Base-by-base conservation (phyloP, 225 moss, liverwort and hornwort species). In the Antitrichia curtipendula region DNA sequence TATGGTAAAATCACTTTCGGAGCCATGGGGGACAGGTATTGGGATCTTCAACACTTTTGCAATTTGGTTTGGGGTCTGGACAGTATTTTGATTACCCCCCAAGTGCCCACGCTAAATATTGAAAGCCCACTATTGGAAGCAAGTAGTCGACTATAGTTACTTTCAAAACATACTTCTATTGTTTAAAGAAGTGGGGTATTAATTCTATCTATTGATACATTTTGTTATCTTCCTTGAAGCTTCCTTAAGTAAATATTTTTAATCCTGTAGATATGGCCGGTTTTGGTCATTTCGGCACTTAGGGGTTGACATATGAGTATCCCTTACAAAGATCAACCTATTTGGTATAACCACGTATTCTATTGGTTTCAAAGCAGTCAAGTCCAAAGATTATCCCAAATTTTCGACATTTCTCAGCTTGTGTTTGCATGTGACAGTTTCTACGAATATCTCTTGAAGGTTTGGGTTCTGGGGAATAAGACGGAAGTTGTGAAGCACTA, bases 1-100 rank as follows among this genome's bases (percentile, higher is more conserved):
- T 91, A 91, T 82, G 86, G 90, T 65, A 96, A 91, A 93, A 85
- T 98, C 64, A 93, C 97, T 21, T 92, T 98, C 81, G 98, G 98
- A 87, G 98, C 98, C 40, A 98, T 98, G 98, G 98, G 98, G 81
- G 98, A 98, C 93, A 96, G 96, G 96, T 96, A 89, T 27, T 50
- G 72, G 58, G 22, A 89, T 70, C 57, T 65, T 79, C 50, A 81
- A 77, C 73, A 78, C n/a, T 53, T 81, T 58, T 84, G 34, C 36
- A 82, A 49, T 63, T 76, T 70, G 64, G 53, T 78, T 81, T 85
- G n/a, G 73, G 68, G 38, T 50, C 25, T 68, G 69, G 76, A 47
- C 28, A 78, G 20, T 57, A 34, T 69, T 80, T 90, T 45, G 45
- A 53, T 52, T 54, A 16, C 18, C 6, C 17, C 60, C 31, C 6